These are phyloP conservation scores for Citrus sp. DNA, from an alignment of 345 rosid species.

Conservation along the genomic window DNA sequence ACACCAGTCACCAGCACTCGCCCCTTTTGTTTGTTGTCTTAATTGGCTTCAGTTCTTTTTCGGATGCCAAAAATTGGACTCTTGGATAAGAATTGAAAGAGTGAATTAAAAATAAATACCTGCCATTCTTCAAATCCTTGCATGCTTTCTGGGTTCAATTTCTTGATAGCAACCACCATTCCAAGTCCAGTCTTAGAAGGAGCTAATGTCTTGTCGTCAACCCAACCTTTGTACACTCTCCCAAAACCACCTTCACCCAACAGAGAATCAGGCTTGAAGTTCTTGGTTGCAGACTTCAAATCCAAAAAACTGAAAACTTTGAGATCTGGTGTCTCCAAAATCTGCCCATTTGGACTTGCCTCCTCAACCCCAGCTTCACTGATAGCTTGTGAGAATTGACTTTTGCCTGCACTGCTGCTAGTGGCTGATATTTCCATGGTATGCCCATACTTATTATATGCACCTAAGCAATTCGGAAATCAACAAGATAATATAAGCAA, in stretches of 20 bases:
- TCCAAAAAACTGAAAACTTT: conserved; percentile 53
- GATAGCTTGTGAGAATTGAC: conserved; percentile 42
- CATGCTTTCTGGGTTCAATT: conserved; percentile 56
- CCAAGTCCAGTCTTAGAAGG: conserved; percentile 63
- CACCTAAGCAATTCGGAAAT: background rate
- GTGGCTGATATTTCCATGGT: conserved; percentile 32
- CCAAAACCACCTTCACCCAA: conserved; percentile 91
- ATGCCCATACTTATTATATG: conserved; percentile 23
- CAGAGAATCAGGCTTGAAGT: conserved; percentile 55
- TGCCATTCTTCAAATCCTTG: conserved; percentile 88
- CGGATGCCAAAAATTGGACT: background rate
- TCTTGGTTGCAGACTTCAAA: conserved; percentile 55
- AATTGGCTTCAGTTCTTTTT: too few species aligned
- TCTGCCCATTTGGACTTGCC: conserved; percentile 20
- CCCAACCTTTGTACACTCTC: conserved; percentile 78
- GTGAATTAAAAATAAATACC: conserved; percentile 25
- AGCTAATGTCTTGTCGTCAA: conserved; percentile 52
- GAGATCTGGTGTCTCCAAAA: conserved; percentile 39
- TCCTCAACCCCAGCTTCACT: conserved; percentile 29
- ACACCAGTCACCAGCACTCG: background rate
- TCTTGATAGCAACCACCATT: conserved; percentile 72
- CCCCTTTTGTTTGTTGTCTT: background rate
- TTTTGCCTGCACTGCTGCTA: conserved; percentile 34
- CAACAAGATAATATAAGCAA: background rate
- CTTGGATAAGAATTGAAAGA: background rate